These are phyloP conservation scores for Phialophora tarda DNA, from an alignment of 2,329 filamentous ascomycete genomes.

Conservation along the genomic window DNA sequence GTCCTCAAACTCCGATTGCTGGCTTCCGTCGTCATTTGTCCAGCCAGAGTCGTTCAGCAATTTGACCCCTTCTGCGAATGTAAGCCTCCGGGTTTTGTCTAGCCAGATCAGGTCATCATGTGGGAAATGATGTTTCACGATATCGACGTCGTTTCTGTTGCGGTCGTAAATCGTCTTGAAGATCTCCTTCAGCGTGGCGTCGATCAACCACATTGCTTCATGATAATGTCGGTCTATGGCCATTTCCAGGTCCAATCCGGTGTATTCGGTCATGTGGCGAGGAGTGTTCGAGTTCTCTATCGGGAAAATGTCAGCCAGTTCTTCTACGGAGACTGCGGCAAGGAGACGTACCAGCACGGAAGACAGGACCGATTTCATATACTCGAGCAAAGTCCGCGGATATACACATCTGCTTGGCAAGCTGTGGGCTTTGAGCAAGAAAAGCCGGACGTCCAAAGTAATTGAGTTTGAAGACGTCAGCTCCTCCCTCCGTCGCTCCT, in stretches of 20 bases:
- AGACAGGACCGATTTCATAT: conserved; percentile 79
- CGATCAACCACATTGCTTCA: conserved; percentile 73
- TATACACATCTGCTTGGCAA: conserved; percentile 83
- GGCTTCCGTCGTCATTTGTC: conserved; percentile 69
- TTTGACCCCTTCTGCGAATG: conserved; percentile 73
- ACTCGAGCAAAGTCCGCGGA: conserved; percentile 79
- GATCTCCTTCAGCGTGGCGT: conserved; percentile 74
- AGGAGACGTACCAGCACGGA: conserved; percentile 62
- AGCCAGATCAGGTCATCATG: conserved; percentile 78
- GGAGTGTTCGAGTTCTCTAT: conserved; percentile 83
- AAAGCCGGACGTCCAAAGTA: conserved; percentile 82
- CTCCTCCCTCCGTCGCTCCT: conserved; percentile 81
- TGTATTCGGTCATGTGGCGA: conserved; percentile 83
- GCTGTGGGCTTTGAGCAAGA: conserved; percentile 79
- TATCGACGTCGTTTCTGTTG: conserved; percentile 69
- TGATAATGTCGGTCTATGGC: conserved; percentile 77
- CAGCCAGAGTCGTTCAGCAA: conserved; percentile 73
- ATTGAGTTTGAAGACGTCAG: conserved; percentile 80
- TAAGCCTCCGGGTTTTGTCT: conserved; percentile 74
- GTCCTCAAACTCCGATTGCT: conserved; percentile 71
- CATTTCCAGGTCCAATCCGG: conserved; percentile 84
- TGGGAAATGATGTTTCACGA: conserved; percentile 75
- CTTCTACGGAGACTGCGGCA: not conserved
- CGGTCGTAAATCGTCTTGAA: conserved; percentile 68
- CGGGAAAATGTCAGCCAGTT: not conserved